These are phyloP conservation scores for Sporisorium scitamineum DNA, from an alignment of 1,284 basidiomycete genomes.

Conservation along the genomic window DNA sequence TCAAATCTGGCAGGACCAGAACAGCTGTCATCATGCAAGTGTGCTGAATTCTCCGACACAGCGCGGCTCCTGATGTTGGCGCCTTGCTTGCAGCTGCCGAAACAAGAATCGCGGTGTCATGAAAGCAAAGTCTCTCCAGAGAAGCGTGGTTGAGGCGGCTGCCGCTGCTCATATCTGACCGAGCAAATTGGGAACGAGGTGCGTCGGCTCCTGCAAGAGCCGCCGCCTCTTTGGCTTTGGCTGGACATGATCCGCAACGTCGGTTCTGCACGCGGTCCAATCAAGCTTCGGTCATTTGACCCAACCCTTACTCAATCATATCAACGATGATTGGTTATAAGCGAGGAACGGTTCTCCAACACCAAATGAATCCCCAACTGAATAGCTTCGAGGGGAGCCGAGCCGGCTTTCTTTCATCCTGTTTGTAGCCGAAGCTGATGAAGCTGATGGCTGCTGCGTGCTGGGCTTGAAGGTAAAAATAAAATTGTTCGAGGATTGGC, in stretches of 20 bases:
- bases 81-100: too few relatives aligned
- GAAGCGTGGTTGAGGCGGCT: neutral
- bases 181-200: neutral
- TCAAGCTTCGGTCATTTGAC: neutral
- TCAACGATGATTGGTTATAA: neutral
- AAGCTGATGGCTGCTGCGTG: neutral
- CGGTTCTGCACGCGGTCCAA: neutral
- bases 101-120: too few relatives aligned
- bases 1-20: too few relatives aligned
- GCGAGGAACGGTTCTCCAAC: too few relatives aligned
- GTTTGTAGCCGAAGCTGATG: neutral
- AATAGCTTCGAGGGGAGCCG: too few relatives aligned
- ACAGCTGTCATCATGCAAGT: too few relatives aligned
- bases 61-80: too few relatives aligned
- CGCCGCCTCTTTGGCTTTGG: conserved; percentile 5
- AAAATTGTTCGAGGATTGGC: too few relatives aligned
- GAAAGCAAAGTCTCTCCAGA: too few relatives aligned
- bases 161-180: conserved; percentile 7
- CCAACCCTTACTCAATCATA: neutral
- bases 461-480: neutral
- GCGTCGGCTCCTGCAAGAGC: conserved; percentile 39
- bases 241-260: conserved; percentile 18
- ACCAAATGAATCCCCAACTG: too few relatives aligned
- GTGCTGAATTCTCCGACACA: too few relatives aligned
- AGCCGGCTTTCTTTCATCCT: neutral